phyloP scores from a whole-genome alignment of 768 basidiomycete species.

The Collybia mongolica region DNA sequence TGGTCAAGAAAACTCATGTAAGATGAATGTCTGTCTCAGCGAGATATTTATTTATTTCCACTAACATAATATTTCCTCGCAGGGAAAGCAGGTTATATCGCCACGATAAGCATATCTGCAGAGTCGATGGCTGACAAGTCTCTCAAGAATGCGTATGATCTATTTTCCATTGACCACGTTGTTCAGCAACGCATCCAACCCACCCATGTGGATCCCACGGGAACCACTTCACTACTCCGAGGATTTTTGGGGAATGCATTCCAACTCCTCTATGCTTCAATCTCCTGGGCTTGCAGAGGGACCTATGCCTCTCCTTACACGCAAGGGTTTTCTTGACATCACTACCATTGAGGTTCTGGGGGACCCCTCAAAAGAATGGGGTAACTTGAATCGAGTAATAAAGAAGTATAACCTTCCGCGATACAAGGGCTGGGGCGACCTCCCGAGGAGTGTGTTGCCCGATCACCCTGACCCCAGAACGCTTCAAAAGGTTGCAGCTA shows the following conservation, averaged over 20 bases:
- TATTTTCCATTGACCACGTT: slow-evolving; percentile 11
- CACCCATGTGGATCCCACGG: slow-evolving; percentile 10
- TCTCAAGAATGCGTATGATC: slow-evolving; percentile 6
- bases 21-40: not conserved
- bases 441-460: slow-evolving; percentile 8
- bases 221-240: slow-evolving; percentile 1
- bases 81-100: not conserved
- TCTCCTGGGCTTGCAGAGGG: not conserved
- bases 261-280: not conserved
- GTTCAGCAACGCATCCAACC: not conserved
- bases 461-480: slow-evolving; percentile 7
- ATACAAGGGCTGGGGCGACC: slow-evolving; percentile 11
- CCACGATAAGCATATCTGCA: slow-evolving; percentile 4
- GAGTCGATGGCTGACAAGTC: slow-evolving; percentile 9
- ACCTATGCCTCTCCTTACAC: slow-evolving; percentile 10
- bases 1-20: slow-evolving; percentile 10
- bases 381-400: slow-evolving; percentile 2
- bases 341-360: slow-evolving; percentile 1
- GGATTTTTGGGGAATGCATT: slow-evolving; percentile 2
- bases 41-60: not conserved
- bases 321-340: slow-evolving; percentile 12
- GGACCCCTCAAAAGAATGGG: slow-evolving; percentile 10
- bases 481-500: slow-evolving; percentile 7
- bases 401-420: slow-evolving; percentile 11
- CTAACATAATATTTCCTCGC: not conserved